Percentiles rank a stretch among this genome's conserved stretches.
phyloP scores from a whole-genome alignment of 1,284 basidiomycete genomes.

The Moesziomyces sp. region DNA sequence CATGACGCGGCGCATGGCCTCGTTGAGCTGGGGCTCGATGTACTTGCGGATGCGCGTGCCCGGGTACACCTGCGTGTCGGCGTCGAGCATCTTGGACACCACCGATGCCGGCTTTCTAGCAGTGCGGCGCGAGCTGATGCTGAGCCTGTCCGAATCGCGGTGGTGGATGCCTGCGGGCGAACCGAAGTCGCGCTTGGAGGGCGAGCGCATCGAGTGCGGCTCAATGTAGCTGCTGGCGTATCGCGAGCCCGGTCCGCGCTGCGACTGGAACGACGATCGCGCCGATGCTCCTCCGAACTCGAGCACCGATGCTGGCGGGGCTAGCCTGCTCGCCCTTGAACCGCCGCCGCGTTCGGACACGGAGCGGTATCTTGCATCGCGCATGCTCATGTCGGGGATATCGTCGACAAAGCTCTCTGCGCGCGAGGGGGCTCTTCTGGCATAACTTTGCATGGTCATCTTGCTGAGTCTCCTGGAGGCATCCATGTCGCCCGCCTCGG shows the following conservation, averaged over 20 bases:
- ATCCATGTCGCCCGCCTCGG: conserved; percentile 32
- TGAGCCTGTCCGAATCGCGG: conserved; percentile 35
- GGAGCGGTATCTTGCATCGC: conserved; percentile 23
- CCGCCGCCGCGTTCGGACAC: conserved; percentile 27
- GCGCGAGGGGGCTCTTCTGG: conserved; percentile 17
- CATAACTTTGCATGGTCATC: conserved; percentile 25
- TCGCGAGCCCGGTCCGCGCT: conserved; percentile 13
- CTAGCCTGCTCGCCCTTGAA: conserved; percentile 21
- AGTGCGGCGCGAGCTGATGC: conserved; percentile 28
- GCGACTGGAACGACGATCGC: conserved; percentile 15
- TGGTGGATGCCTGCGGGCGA: conserved; percentile 15
- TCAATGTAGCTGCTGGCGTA: conserved; percentile 32
- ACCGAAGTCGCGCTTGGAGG: conserved; percentile 16
- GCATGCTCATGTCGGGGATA: conserved; percentile 24
- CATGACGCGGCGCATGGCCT: conserved; percentile 48
- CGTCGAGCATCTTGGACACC: conserved; percentile 31
- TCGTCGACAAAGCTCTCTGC: conserved; percentile 27
- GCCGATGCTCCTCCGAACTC: conserved; percentile 23
- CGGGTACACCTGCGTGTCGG: conserved; percentile 43
- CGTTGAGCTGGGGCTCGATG: conserved; percentile 47
- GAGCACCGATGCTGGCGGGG: conserved; percentile 21
- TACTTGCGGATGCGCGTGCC: conserved; percentile 50
- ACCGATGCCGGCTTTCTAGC: conserved; percentile 30
- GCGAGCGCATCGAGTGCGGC: conserved; percentile 14
- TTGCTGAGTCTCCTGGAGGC: conserved; percentile 36